phyloP scores from a whole-genome alignment of 129 eudicot species.

The Artemisia tridentata region DNA sequence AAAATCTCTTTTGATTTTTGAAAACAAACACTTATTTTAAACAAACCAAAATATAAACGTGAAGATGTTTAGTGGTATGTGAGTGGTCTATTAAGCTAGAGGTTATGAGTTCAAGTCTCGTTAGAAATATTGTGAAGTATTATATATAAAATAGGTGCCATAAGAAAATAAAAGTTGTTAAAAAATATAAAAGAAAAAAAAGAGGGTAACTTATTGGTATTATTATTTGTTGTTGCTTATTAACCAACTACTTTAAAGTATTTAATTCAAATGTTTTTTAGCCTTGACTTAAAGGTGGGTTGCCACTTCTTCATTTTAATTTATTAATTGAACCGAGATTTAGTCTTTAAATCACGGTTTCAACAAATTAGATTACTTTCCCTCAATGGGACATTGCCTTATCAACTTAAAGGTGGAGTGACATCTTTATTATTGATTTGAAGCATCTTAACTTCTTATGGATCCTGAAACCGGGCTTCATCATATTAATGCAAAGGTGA shows the following conservation, averaged over 20 bases:
- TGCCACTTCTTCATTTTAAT: slow-evolving; percentile 15
- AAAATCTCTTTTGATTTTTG: too few relatives aligned
- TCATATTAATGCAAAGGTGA: slow-evolving; percentile 47
- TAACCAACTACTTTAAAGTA: slow-evolving; percentile 13
- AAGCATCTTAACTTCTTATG: slow-evolving; percentile 44
- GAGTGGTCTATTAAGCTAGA: too few relatives aligned
- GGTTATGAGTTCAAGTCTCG: too few relatives aligned
- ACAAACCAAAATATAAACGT: too few relatives aligned
- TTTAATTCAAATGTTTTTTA: slow-evolving; percentile 25
- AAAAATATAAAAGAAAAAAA: too few relatives aligned
- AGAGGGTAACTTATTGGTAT: too few relatives aligned
- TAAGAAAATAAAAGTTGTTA: too few relatives aligned
- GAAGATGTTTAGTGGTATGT: too few relatives aligned
- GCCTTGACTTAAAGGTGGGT: slow-evolving; percentile 40
- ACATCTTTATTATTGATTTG: slow-evolving; percentile 28
- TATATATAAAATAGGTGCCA: too few relatives aligned
- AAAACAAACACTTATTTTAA: too few relatives aligned
- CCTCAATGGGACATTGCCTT: slow-evolving; percentile 32
- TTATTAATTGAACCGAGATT: slow-evolving; percentile 17
- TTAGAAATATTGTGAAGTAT: too few relatives aligned
- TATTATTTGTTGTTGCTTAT: slow-evolving; percentile 18
- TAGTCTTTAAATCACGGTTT: slow-evolving; percentile 10
- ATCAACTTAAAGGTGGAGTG: slow-evolving; percentile 24
- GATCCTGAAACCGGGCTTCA: slow-evolving; percentile 74
- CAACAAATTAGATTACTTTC: slow-evolving; percentile 15